Percentiles rank a stretch among this genome's conserved stretches.
Evolutionary conservation across 1,284 basidiomycete genomes (phyloP).

Genomic region (Boletus semigastroideus): DNA sequence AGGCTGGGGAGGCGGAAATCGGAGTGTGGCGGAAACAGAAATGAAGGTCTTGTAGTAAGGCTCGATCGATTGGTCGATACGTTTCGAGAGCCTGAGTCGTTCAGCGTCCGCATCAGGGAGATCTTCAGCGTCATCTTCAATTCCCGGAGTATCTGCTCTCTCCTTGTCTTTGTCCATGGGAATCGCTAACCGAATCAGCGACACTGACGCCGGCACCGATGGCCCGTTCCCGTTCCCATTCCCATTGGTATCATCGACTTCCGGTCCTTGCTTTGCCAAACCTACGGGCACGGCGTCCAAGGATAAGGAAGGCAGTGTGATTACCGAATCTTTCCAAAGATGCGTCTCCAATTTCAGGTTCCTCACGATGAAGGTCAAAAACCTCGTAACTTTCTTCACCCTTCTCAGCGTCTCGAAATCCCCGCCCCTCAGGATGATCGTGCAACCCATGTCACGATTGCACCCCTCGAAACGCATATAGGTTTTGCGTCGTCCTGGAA

Average conservation of each 20-base stretch:
- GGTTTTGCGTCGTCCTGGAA: conserved; percentile 90
- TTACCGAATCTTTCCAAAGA: conserved; percentile 91
- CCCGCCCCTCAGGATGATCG: conserved; percentile 90
- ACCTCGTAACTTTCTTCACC: conserved; percentile 90
- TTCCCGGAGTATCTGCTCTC: conserved; percentile 15
- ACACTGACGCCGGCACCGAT: conserved; percentile 32
- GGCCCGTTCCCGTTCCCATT: conserved; percentile 18
- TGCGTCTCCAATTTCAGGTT: conserved; percentile 94
- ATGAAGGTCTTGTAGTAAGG: conserved; percentile 86
- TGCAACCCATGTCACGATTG: conserved; percentile 89
- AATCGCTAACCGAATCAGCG: conserved; percentile 30
- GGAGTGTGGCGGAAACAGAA: conserved; percentile 86
- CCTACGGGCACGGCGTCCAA: conserved; percentile 58
- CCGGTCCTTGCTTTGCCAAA: conserved; percentile 24
- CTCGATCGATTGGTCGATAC: conserved; percentile 76
- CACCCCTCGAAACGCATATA: conserved; percentile 98
- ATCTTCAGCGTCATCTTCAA: conserved; percentile 41
- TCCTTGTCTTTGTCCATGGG: conserved; percentile 22
- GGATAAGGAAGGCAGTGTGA: conserved; percentile 72
- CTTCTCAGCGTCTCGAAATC: conserved; percentile 76
- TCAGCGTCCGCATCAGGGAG: conserved; percentile 69
- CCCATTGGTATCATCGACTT: conserved; percentile 9
- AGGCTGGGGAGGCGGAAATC: conserved; percentile 88
- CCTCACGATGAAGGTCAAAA: conserved; percentile 88
- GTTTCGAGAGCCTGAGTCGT: conserved; percentile 61